Percentiles rank a stretch among this genome's conserved stretches.
These are phyloP conservation scores for Flaveria linearis DNA, from an alignment of 129 eudicot species.

Conservation along the genomic window DNA sequence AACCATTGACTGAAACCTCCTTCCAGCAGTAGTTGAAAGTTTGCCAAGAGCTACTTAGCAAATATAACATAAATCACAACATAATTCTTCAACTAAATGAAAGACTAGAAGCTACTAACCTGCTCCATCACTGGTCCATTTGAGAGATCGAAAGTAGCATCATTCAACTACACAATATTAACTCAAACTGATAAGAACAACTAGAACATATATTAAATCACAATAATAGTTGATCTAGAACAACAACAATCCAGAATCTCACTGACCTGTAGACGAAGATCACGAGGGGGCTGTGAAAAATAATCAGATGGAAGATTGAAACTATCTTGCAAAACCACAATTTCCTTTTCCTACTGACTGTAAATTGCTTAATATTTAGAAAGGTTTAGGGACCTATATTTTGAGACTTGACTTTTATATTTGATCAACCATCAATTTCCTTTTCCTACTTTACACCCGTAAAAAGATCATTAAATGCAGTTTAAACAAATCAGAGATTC, in stretches of 20 bases:
- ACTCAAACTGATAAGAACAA: constrained; percentile 8
- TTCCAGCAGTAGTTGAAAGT: constrained; percentile 80
- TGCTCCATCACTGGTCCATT: constrained; percentile 77
- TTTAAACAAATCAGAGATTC: neutral
- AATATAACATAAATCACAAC: constrained; percentile 26
- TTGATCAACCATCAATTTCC: neutral
- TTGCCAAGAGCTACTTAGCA: constrained; percentile 74
- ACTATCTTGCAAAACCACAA: constrained; percentile 53
- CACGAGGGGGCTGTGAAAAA: constrained; percentile 73
- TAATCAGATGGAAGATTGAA: constrained; percentile 83
- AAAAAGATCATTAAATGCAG: neutral
- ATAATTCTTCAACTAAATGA: neutral
- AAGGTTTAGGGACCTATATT: neutral
- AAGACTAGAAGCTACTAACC: constrained; percentile 47
- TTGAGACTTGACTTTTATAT: neutral
- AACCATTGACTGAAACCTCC: constrained; percentile 95
- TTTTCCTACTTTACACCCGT: neutral
- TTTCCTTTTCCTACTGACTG: too few relatives aligned
- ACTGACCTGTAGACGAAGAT: constrained; percentile 89
- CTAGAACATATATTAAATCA: neutral
- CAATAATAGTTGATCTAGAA: constrained; percentile 5
- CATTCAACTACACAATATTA: constrained; percentile 69
- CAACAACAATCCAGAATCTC: constrained; percentile 9
- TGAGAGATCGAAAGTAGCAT: constrained; percentile 97
- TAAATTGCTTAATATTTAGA: neutral